These are phyloP conservation scores for Aspergillus sp. DNA, from an alignment of 2,329 filamentous ascomycete species.

Conservation along the genomic window DNA sequence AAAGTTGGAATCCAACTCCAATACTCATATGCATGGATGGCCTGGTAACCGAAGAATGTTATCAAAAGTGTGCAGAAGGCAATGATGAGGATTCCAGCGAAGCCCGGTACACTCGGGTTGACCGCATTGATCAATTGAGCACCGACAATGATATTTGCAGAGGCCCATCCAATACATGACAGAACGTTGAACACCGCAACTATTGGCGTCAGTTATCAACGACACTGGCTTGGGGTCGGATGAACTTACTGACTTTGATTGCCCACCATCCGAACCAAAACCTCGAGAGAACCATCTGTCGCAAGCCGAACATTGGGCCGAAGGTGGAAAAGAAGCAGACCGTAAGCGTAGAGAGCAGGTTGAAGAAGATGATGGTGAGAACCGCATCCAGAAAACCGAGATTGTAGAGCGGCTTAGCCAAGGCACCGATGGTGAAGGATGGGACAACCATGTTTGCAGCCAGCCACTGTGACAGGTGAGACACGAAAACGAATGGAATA, in stretches of 20 bases:
- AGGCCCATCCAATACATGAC: slow-evolving; percentile 64
- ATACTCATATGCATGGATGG: slow-evolving; percentile 69
- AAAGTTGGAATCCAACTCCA: slow-evolving; percentile 65
- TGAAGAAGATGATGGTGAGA: slow-evolving; percentile 65
- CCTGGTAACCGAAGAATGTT: slow-evolving; percentile 64
- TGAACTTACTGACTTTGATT: slow-evolving; percentile 54
- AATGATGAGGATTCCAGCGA: slow-evolving; percentile 66
- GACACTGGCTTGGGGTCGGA: background rate
- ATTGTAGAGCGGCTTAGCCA: slow-evolving; percentile 57
- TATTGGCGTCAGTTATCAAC: slow-evolving; percentile 12
- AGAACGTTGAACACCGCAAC: slow-evolving; percentile 63
- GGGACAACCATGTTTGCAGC: slow-evolving; percentile 71
- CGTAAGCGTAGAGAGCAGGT: slow-evolving; percentile 60
- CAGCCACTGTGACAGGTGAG: slow-evolving; percentile 50
- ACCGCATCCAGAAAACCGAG: slow-evolving; percentile 66
- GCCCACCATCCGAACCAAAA: slow-evolving; percentile 67
- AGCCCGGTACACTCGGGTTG: slow-evolving; percentile 59
- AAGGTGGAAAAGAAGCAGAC: slow-evolving; percentile 72
- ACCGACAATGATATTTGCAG: slow-evolving; percentile 70
- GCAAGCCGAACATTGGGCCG: slow-evolving; percentile 62
- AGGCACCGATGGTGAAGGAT: slow-evolving; percentile 65
- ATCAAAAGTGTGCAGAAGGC: slow-evolving; percentile 58
- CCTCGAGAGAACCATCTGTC: slow-evolving; percentile 71
- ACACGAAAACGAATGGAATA: slow-evolving; percentile 4
- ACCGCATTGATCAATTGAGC: slow-evolving; percentile 68